These are phyloP conservation scores for Arthrobotrys conoides DNA, from an alignment of 2,329 filamentous ascomycete genomes.

Conservation along the genomic window DNA sequence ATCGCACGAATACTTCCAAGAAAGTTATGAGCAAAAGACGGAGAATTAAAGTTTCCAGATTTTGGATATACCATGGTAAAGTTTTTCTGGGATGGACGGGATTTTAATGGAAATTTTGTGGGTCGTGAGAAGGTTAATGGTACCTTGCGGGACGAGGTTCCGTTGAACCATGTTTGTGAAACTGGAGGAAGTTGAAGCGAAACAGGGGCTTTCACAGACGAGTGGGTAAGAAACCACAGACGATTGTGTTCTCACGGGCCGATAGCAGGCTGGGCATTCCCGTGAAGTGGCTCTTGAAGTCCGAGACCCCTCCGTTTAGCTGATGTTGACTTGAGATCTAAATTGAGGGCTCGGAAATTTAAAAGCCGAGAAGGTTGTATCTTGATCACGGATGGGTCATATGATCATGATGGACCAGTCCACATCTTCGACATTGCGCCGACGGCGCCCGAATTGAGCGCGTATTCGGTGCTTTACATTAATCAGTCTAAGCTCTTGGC, in stretches of 20 bases:
- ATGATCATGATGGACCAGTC: too few relatives aligned
- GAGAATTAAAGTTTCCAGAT: conserved; percentile 27
- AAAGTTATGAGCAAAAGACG: conserved; percentile 3
- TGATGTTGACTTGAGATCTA: not conserved
- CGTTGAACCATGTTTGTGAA: conserved; percentile 24
- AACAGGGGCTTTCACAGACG: conserved; percentile 3
- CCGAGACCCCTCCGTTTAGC: not conserved
- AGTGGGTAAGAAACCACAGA: not conserved
- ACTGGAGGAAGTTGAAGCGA: conserved; percentile 16
- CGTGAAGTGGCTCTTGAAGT: not conserved
- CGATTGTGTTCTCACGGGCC: conserved; percentile 12
- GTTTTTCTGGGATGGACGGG: conserved; percentile 1
- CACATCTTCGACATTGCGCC: too few relatives aligned
- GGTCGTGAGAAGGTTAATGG: conserved; percentile 17
- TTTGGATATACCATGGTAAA: conserved; percentile 25
- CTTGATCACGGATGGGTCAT: too few relatives aligned
- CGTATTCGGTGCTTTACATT: too few relatives aligned
- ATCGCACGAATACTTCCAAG: conserved; percentile 7
- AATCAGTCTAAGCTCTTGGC: too few relatives aligned
- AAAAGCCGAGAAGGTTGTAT: not conserved
- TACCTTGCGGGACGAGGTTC: conserved; percentile 43
- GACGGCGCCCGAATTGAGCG: too few relatives aligned
- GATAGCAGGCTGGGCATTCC: conserved; percentile 20
- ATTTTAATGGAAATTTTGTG: not conserved
- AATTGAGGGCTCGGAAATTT: not conserved